phyloP scores from a whole-genome alignment of 441 rosid species.

The Erodium texanum region DNA sequence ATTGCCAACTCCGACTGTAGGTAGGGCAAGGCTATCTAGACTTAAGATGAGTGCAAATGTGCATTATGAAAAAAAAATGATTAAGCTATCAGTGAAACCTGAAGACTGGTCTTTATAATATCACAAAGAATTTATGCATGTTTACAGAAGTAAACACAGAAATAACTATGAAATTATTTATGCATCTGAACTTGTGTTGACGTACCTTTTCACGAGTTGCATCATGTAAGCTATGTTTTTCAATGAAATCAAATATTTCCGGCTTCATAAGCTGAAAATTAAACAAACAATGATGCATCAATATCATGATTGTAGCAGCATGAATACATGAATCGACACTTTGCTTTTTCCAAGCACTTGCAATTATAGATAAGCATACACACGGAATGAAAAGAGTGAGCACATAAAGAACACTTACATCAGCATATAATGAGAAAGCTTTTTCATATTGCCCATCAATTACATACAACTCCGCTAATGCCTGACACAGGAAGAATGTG shows the following conservation, averaged over 20 bases:
- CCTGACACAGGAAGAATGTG: constrained; percentile 38
- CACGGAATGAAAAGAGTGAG: constrained; percentile 1
- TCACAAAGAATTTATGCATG: background rate
- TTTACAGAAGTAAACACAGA: background rate
- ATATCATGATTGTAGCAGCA: constrained; percentile 14
- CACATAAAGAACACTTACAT: constrained; percentile 52
- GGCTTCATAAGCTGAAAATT: constrained; percentile 89
- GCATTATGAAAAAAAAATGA: background rate
- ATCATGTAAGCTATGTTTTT: constrained; percentile 78
- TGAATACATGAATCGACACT: constrained; percentile 5
- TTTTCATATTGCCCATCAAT: constrained; percentile 83
- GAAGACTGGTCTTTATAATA: background rate
- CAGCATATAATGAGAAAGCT: constrained; percentile 90
- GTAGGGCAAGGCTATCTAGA: constrained; percentile 4
- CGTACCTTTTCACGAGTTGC: constrained; percentile 87
- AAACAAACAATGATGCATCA: constrained; percentile 13
- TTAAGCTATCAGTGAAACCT: background rate
- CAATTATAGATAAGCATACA: constrained; percentile 5
- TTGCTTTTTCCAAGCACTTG: background rate
- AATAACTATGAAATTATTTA: background rate
- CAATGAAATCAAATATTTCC: constrained; percentile 73
- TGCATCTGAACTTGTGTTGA: constrained; percentile 5
- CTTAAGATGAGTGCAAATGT: background rate
- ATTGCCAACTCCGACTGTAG: background rate
- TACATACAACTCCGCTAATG: constrained; percentile 83